Evolutionary conservation across 2,329 filamentous ascomycete species (phyloP), one percentile per base, ranked within the genome.

Genomic region (Penicillium sp.): DNA sequence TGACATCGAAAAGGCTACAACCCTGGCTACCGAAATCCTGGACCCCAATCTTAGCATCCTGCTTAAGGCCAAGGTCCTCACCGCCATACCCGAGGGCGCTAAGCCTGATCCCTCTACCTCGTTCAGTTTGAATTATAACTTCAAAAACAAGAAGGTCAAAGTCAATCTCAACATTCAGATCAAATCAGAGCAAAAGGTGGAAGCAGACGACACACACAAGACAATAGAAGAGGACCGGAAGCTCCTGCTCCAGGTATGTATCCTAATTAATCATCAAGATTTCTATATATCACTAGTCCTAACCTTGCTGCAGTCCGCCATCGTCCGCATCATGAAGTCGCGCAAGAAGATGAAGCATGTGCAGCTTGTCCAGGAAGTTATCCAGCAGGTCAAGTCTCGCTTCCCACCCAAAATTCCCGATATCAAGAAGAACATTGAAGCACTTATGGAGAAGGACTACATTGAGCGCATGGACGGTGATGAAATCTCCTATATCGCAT

Each of bases 341-440:
- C 88, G 94, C 57, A 97, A 99, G 85, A 90, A 88, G 78, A 95
- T 97, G 90, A 97, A 97, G 84, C 93, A 99, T 77, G 86, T 88
- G 58, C 89, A 94, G 70, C 86, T 99, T 11, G 91, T 99, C 51
- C 88, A 90, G 69, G 94, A 99, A 77, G 95, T 92, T 23, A 97
- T 99, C 73, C 88, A 87, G 69, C 94, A 97, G 75, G 97, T 99
- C 73, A 90, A 89, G 72, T 87, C 86, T 39, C 90, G 94, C 38
- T 99, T 99, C 75, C 86, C 91, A 54, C 94, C 94, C 38, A 96
- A 96, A 77, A 84, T 99, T 29, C 81, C 85, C 14, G 94, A 99
- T 66, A 99, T 99, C 83, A 99, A 99, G 81, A 99, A 97, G 79
- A 97, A 94, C 75, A 97, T 99, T 72, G 94, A 99, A 76, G 96